A percentile compares a stretch with the other conserved stretches of the same genome.
Conservation (phyloP, 257 asterid species). For the Plectranthus barbatus region DNA sequence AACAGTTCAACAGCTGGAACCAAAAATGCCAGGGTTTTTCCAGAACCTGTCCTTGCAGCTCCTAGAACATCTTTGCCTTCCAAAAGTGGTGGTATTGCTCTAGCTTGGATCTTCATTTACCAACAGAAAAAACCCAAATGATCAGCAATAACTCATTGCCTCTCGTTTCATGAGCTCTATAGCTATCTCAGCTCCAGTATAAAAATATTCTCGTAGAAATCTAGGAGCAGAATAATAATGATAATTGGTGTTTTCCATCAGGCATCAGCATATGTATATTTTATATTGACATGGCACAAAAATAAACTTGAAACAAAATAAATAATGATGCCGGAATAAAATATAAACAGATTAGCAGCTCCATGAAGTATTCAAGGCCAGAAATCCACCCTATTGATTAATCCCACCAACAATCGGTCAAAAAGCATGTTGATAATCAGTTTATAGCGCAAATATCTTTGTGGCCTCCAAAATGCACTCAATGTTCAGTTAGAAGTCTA, state of each 20-base stretch:
- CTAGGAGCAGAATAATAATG: background rate
- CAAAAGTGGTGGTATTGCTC: slow-evolving; percentile 74
- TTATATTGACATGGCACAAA: background rate
- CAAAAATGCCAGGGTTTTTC: slow-evolving; percentile 91
- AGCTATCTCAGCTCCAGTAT: background rate
- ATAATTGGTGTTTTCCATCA: no score
- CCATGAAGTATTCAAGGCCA: background rate
- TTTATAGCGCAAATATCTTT: no score
- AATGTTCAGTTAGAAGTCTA: background rate
- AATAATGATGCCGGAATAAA: background rate
- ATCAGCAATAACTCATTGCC: background rate
- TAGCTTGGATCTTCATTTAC: slow-evolving; percentile 76
- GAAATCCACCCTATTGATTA: background rate
- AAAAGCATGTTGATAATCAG: no score
- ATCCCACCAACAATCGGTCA: no score
- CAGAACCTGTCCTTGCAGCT: slow-evolving; percentile 98
- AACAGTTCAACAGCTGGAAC: slow-evolving; percentile 85
- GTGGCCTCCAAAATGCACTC: background rate
- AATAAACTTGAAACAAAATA: background rate
- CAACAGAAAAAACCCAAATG: background rate
- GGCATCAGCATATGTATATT: no score
- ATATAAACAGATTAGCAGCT: background rate
- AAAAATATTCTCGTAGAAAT: background rate
- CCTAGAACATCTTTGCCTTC: slow-evolving; percentile 92
- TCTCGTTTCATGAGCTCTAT: background rate